phyloP scores from a whole-genome alignment of 345 rosid species.

The Psidium guajava region DNA sequence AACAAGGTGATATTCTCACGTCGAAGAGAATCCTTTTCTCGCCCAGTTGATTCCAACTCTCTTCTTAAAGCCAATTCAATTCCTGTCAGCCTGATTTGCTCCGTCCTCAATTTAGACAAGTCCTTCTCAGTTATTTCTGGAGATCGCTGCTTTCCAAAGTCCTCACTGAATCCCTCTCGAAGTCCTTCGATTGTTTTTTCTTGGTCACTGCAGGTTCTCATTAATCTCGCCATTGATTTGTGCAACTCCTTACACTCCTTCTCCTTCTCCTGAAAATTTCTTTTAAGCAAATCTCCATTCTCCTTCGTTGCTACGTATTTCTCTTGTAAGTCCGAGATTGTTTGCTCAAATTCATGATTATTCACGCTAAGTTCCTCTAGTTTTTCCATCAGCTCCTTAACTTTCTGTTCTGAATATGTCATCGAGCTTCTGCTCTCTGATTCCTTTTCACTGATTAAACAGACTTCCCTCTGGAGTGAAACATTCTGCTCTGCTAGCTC shows the following conservation, averaged over 20 bases:
- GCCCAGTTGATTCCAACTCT: slow-evolving; percentile 51
- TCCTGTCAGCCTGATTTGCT: slow-evolving; percentile 81
- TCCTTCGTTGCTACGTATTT: slow-evolving; percentile 40
- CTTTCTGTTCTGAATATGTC: slow-evolving; percentile 44
- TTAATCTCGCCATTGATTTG: slow-evolving; percentile 52
- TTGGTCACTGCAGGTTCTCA: slow-evolving; percentile 74
- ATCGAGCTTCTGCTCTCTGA: slow-evolving; percentile 48
- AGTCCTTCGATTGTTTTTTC: slow-evolving; percentile 83
- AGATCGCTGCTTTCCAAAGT: slow-evolving; percentile 31
- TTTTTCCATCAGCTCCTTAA: slow-evolving; percentile 40
- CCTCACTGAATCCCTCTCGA: slow-evolving; percentile 37
- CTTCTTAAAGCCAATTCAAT: slow-evolving; percentile 68
- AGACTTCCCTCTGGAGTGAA: slow-evolving; percentile 76
- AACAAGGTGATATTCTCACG: slow-evolving; percentile 73
- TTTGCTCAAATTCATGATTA: slow-evolving; percentile 39
- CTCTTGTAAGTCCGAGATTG: slow-evolving; percentile 43
- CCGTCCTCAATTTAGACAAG: slow-evolving; percentile 50
- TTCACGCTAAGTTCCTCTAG: slow-evolving; percentile 39
- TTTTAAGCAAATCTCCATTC: slow-evolving; percentile 38
- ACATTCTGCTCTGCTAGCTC: slow-evolving; percentile 98
- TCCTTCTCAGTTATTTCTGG: slow-evolving; percentile 31
- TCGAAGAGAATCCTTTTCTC: slow-evolving; percentile 71
- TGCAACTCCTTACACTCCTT: slow-evolving; percentile 87
- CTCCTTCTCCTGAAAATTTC: slow-evolving; percentile 76
- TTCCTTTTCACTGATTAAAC: slow-evolving; percentile 61